Conservation (phyloP, 2,329 filamentous ascomycete species). For the Claviceps sp. region DNA sequence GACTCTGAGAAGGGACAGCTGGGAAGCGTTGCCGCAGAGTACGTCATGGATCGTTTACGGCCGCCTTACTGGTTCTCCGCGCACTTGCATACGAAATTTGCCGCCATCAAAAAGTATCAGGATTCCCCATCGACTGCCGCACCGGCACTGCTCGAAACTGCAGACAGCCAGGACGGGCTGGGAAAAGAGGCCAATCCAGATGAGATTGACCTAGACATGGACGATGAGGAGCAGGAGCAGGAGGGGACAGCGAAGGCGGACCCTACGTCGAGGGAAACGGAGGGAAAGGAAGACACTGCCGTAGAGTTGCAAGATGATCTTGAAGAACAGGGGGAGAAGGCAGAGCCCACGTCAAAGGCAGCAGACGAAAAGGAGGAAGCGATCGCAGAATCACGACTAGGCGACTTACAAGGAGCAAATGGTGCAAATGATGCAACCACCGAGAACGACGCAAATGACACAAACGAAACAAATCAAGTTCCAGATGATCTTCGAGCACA, state of each 20-base stretch:
- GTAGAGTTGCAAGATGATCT: background rate
- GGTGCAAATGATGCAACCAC: background rate
- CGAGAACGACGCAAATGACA: background rate
- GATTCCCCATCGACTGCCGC: conserved; percentile 15
- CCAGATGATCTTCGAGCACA: conserved; percentile 55
- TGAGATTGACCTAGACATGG: conserved; percentile 58
- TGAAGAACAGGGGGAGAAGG: conserved; percentile 9
- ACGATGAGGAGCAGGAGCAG: conserved; percentile 22
- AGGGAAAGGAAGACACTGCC: background rate
- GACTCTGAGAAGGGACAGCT: conserved; percentile 66
- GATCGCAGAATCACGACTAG: background rate
- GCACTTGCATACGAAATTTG: conserved; percentile 81
- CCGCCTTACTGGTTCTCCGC: conserved; percentile 88
- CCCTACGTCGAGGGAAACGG: background rate
- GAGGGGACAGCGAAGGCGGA: conserved; percentile 7
- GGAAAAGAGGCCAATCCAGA: conserved; percentile 39
- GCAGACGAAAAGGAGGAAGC: background rate
- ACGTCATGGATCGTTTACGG: conserved; percentile 67
- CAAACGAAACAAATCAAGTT: conserved; percentile 24
- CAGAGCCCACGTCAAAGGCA: background rate
- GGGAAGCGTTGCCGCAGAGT: conserved; percentile 66
- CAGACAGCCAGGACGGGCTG: background rate
- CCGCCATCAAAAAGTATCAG: conserved; percentile 50
- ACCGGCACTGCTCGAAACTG: background rate
- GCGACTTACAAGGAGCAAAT: background rate